Percentiles rank a stretch among this genome's conserved stretches.
Evolutionary conservation across 1,284 basidiomycete genomes (phyloP).

Genomic region (Meripilus lineatus): DNA sequence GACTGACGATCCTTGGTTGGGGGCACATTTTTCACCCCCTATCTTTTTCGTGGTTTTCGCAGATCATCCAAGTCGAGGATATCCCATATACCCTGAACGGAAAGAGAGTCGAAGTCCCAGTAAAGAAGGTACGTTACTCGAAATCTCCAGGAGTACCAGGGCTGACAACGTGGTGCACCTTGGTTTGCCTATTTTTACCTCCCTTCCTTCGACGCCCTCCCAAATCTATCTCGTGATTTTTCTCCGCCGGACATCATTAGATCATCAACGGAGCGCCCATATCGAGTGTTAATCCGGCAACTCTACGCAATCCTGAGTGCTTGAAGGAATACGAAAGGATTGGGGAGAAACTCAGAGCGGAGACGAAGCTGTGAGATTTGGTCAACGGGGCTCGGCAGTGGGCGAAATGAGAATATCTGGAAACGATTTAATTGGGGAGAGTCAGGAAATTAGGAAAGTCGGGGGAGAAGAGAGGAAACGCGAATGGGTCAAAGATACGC

Average conservation of each 20-base stretch:
- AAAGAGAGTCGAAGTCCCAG: constrained; percentile 81
- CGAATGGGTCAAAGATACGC: too few relatives aligned
- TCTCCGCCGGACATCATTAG: constrained; percentile 31
- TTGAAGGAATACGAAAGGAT: constrained; percentile 59
- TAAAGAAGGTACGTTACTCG: constrained; percentile 59
- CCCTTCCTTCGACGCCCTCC: constrained; percentile 7
- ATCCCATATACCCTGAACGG: constrained; percentile 85
- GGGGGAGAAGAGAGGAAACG: too few relatives aligned
- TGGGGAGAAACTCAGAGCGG: constrained; percentile 34
- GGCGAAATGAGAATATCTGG: too few relatives aligned
- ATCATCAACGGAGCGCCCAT: constrained; percentile 79
- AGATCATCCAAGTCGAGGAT: constrained; percentile 69
- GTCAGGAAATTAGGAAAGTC: too few relatives aligned
- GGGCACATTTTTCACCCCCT: too few relatives aligned
- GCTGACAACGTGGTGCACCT: too few relatives aligned
- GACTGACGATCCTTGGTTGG: too few relatives aligned
- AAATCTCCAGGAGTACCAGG: too few relatives aligned
- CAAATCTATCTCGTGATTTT: constrained; percentile 1
- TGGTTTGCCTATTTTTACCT: constrained; percentile 2
- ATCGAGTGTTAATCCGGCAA: constrained; percentile 69
- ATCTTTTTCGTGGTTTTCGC: constrained; percentile 11
- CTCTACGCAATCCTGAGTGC: constrained; percentile 74
- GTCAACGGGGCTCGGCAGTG: too few relatives aligned
- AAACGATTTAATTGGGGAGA: too few relatives aligned
- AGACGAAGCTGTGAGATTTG: constrained; percentile 11